A percentile compares a stretch with the other conserved stretches of the same genome.
Evolutionary conservation across 2,329 filamentous ascomycete genomes (phyloP).

Genomic region (Xylaria sp.): DNA sequence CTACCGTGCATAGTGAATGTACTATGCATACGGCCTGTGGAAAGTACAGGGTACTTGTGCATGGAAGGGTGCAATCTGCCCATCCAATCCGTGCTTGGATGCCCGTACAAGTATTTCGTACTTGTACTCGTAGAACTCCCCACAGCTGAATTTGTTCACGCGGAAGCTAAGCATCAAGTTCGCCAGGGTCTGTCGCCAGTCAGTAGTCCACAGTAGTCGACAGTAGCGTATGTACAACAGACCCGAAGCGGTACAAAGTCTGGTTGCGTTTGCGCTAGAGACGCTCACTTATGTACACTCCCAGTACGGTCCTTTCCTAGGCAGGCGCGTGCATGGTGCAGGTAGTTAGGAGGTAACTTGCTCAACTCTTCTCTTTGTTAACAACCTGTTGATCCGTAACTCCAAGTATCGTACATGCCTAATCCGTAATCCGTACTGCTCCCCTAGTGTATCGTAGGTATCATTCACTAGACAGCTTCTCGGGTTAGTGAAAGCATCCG

Average conservation of each 20-base stretch:
- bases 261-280: not conserved
- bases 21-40: not conserved
- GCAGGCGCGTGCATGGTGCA: no score
- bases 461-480: not conserved
- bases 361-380: not conserved
- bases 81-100: no score
- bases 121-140: not conserved
- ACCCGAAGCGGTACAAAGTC: not conserved
- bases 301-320: no score
- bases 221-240: not conserved
- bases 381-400: no score
- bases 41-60: not conserved
- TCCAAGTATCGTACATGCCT: no score
- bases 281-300: no score
- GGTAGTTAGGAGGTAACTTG: not conserved
- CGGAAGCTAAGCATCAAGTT: not conserved
- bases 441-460: no score
- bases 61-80: no score
- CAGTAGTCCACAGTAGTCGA: not conserved
- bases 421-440: no score
- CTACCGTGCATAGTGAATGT: not conserved
- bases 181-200: constrained; percentile 1
- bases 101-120: not conserved
- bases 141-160: constrained; percentile 2
- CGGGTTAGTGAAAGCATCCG: not conserved